phyloP scores from a whole-genome alignment of 1,139 yeast genomes.

The Geotrichum restrictum region DNA sequence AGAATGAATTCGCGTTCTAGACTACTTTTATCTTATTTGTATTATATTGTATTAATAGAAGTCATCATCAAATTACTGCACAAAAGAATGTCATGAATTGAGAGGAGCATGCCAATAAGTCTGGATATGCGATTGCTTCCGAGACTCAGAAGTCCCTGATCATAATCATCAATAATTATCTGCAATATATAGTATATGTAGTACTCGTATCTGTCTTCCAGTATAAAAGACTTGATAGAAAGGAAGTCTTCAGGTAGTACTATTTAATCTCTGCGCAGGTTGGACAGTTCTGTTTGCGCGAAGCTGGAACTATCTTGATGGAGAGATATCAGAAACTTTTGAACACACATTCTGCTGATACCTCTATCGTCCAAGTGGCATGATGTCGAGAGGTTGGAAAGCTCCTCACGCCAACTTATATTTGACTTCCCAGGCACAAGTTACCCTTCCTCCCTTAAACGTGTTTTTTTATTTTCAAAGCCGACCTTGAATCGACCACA shows the following conservation, averaged over 20 bases:
- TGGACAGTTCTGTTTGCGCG: background rate
- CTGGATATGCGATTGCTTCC: no score
- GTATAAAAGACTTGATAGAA: constrained; percentile 1
- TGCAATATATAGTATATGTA: background rate
- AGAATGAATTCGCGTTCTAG: background rate
- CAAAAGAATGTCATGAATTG: background rate
- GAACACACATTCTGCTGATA: background rate
- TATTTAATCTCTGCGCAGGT: background rate
- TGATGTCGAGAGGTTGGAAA: background rate
- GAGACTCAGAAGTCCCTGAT: no score
- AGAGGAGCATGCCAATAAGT: no score
- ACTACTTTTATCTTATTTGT: background rate
- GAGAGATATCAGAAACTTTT: background rate
- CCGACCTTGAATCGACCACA: no score
- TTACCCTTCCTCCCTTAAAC: no score
- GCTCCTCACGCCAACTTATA: no score
- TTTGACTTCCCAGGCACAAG: no score
- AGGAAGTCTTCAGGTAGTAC: constrained; percentile 15
- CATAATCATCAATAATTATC: no score
- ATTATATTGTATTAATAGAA: background rate
- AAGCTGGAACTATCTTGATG: background rate
- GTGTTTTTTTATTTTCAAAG: no score
- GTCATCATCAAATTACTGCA: no score
- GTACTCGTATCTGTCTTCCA: constrained; percentile 14
- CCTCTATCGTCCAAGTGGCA: background rate